Percentiles rank a stretch among this genome's conserved stretches.
phyloP scores from a whole-genome alignment of 2,329 filamentous ascomycete genomes.

The Colletotrichum sp. region DNA sequence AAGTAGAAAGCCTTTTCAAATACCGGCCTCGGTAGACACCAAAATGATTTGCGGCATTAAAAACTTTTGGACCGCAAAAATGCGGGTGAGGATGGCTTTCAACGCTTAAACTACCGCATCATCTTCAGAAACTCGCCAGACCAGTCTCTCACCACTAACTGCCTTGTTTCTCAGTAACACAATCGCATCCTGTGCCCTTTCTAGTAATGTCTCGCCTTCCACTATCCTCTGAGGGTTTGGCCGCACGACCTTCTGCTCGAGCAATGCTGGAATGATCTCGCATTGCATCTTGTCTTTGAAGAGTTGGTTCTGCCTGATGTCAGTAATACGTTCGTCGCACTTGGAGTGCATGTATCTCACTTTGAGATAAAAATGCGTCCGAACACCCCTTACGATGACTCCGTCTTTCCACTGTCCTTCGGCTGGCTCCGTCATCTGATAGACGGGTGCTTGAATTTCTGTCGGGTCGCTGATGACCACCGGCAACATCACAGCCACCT shows the following conservation, averaged over 20 bases:
- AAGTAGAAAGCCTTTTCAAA: no score
- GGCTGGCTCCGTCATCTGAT: slow-evolving; percentile 55
- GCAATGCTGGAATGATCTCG: slow-evolving; percentile 56
- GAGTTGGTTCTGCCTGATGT: slow-evolving; percentile 49
- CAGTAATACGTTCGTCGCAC: not conserved
- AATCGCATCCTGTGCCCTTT: slow-evolving; percentile 43
- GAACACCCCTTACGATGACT: slow-evolving; percentile 55
- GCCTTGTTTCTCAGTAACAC: slow-evolving; percentile 36
- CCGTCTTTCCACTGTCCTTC: slow-evolving; percentile 53
- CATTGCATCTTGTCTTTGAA: slow-evolving; percentile 59
- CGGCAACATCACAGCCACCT: slow-evolving; percentile 63
- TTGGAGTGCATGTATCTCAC: slow-evolving; percentile 32
- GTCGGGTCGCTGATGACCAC: slow-evolving; percentile 60
- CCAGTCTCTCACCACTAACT: slow-evolving; percentile 44
- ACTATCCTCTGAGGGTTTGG: slow-evolving; percentile 47
- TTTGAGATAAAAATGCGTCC: slow-evolving; percentile 57
- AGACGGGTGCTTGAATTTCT: slow-evolving; percentile 51
- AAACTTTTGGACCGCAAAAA: not conserved
- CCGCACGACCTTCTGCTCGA: slow-evolving; percentile 40
- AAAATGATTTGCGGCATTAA: not conserved
- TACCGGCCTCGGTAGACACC: rapidly evolving
- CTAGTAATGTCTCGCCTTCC: slow-evolving; percentile 40
- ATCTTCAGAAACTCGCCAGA: slow-evolving; percentile 33
- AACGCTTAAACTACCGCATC: not conserved
- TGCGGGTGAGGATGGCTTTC: not conserved